A percentile compares a stretch with the other conserved stretches of the same genome.
phyloP scores from a whole-genome alignment of 495 filamentous ascomycete genomes.

The Acidiella bohemica region DNA sequence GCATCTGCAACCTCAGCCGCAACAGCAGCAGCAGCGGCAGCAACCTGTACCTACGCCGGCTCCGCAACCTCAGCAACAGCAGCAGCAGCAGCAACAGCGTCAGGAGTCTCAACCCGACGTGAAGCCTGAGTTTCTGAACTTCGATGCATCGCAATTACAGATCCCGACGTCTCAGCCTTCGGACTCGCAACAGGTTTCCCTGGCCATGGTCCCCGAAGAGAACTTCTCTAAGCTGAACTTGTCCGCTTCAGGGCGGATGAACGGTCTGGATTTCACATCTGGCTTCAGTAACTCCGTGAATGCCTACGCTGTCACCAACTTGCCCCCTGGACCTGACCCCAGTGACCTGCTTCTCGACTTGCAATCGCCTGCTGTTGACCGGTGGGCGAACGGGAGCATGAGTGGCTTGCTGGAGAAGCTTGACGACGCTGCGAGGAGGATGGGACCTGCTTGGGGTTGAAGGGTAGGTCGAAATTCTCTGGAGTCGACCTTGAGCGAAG shows the following conservation, averaged over 20 bases:
- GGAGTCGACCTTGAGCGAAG: no score
- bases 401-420: constrained; percentile 14
- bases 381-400: neutral
- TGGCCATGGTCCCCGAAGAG: constrained; percentile 60
- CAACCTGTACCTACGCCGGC: constrained; percentile 20
- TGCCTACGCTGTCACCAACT: constrained; percentile 65
- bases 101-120: no score
- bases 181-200: constrained; percentile 48
- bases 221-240: constrained; percentile 47
- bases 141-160: constrained; percentile 27
- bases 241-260: constrained; percentile 43
- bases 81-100: constrained; percentile 36
- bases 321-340: constrained; percentile 50
- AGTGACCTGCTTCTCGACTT: constrained; percentile 8
- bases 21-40: constrained; percentile 18
- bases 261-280: constrained; percentile 39
- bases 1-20: constrained; percentile 12
- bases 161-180: constrained; percentile 44
- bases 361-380: neutral
- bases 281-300: constrained; percentile 47
- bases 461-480: no score
- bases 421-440: constrained; percentile 12
- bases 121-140: constrained; percentile 14
- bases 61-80: constrained; percentile 32
- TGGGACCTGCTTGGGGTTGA: neutral